Percentiles rank a stretch among this genome's conserved stretches.
Conservation (phyloP, 495 filamentous ascomycete species). For the Opeltia flavorubescens region DNA sequence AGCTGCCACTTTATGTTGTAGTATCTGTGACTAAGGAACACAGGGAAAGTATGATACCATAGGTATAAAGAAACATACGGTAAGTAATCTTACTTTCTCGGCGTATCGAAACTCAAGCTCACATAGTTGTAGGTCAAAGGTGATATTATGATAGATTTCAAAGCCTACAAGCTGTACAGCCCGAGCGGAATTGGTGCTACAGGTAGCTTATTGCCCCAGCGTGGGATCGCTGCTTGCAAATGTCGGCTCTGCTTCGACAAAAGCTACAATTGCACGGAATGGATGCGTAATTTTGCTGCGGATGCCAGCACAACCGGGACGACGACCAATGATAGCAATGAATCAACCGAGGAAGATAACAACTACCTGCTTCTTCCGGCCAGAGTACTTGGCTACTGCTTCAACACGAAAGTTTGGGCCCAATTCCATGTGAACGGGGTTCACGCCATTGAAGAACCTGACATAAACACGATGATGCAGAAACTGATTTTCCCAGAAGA, state of each 20-base stretch:
- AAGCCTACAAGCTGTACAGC: neutral
- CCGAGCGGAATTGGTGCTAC: neutral
- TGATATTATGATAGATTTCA: neutral
- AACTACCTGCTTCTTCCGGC: neutral
- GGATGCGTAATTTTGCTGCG: neutral
- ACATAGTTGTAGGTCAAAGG: neutral
- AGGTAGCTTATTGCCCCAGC: neutral
- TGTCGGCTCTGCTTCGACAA: neutral
- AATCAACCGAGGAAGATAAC: neutral
- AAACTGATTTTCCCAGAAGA: neutral
- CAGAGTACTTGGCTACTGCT: neutral
- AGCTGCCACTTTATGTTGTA: too few species aligned
- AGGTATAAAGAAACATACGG: neutral
- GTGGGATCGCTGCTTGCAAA: neutral
- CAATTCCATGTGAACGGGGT: neutral
- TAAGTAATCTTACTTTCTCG: neutral
- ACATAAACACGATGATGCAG: neutral
- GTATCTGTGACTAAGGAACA: neutral
- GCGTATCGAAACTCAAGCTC: neutral
- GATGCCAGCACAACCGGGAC: too few species aligned
- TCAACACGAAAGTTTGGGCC: neutral
- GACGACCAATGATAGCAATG: too few species aligned
- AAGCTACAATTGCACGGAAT: neutral
- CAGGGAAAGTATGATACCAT: neutral
- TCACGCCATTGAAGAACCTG: neutral